Conservation (phyloP, 495 filamentous ascomycete genomes). For the Beverwykella pulmonaria region DNA sequence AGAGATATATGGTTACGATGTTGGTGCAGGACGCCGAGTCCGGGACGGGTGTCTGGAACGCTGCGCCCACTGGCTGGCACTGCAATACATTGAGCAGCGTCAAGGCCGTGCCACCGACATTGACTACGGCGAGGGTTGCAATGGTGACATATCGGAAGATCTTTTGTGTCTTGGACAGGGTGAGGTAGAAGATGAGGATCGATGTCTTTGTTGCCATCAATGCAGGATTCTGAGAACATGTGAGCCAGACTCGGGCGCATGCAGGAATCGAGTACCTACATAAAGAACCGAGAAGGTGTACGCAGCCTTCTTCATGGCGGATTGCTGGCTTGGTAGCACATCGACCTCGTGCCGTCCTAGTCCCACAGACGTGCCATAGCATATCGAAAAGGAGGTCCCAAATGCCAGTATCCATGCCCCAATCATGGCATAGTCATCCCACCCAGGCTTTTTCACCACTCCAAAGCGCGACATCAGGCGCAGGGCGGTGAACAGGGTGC, state of each 20-base stretch:
- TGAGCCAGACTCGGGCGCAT: slow-evolving; percentile 20
- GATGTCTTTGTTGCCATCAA: slow-evolving; percentile 88
- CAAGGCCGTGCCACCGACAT: slow-evolving; percentile 73
- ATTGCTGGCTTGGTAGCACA: slow-evolving; percentile 54
- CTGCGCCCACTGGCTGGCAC: slow-evolving; percentile 72
- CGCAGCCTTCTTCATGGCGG: slow-evolving; percentile 64
- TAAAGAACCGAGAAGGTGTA: slow-evolving; percentile 86
- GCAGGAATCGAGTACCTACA: slow-evolving; percentile 53
- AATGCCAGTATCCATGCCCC: slow-evolving; percentile 82
- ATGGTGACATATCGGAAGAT: slow-evolving; percentile 72
- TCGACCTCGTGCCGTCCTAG: slow-evolving; percentile 75
- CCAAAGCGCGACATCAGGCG: slow-evolving; percentile 71
- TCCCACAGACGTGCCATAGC: slow-evolving; percentile 68
- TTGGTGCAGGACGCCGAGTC: slow-evolving; percentile 63
- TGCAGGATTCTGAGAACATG: slow-evolving; percentile 72
- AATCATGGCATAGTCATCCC: slow-evolving; percentile 84
- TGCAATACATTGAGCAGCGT: slow-evolving; percentile 88
- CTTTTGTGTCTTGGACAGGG: slow-evolving; percentile 72
- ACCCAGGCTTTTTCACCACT: slow-evolving; percentile 68
- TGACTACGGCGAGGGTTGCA: slow-evolving; percentile 71
- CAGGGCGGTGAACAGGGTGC: slow-evolving; percentile 70
- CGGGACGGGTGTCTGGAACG: slow-evolving; percentile 55
- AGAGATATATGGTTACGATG: slow-evolving; percentile 79
- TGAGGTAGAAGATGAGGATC: slow-evolving; percentile 86
- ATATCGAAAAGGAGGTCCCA: slow-evolving; percentile 75